Base-by-base conservation (phyloP, 2,329 filamentous ascomycete species). In the Lomentospora prolificans region DNA sequence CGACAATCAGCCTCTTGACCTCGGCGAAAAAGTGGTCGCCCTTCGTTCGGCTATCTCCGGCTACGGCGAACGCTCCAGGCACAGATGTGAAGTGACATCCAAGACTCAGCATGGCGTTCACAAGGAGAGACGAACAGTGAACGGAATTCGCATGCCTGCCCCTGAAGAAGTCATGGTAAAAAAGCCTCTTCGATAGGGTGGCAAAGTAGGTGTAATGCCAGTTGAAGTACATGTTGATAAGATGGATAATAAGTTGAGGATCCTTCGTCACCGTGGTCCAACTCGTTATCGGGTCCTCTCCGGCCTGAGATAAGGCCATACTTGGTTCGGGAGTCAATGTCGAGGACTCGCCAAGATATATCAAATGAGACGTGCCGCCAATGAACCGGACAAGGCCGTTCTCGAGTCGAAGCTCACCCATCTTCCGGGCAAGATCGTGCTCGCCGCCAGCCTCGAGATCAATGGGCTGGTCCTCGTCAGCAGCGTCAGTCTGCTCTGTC, bases 171-270 rank as follows among this genome's bases (percentile, higher is more conserved):
- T 97, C 91, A 44, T 86, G 80, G 66, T 89, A 91, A 67, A 99
- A 97, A 30, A 95, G 74, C 36, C 79, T 84, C 67, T 89, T 95
- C 10, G 91, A 92, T 5, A 97, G 75, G 0, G 89, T 94, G 3
- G 90, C 92, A 68, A 97, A 99, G 71, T 94, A 97, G 17, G 90
- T 86, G 69, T 97, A 97, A 70, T 97, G 94, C 87, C 92, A 97
- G 63, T 85, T 90, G 72, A 97, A 97, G 71, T 99, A 99, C 89
- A 97, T 91, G 64, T 91, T 92, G 66, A 99, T 82, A 17, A 99
- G 81, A 69, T 96, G 92, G 14, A 85, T 80, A 62, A 96, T 84
- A 50, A 96, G 76, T 55, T 87, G 81, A 24, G 84, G 78, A 66
- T 96, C 90, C 53, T 83, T 77, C 1, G 90, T 96, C 50, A 96